Conservation (phyloP, 2,329 filamentous ascomycete genomes). For the Trichophyton schoenleinii region DNA sequence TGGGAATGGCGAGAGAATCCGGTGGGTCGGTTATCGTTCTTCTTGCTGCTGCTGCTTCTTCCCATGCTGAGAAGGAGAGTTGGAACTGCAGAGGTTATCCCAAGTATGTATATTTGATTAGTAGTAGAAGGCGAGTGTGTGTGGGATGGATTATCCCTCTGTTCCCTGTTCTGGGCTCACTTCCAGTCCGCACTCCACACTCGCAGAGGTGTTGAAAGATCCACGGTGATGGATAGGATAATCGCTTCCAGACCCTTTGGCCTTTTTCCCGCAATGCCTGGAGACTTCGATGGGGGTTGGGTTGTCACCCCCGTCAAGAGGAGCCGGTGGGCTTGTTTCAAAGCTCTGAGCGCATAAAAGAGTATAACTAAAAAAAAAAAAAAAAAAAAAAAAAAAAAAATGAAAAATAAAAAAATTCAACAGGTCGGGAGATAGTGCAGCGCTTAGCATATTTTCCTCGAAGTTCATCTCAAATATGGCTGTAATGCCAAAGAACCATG, state of each 20-base stretch:
- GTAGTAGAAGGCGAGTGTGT: neutral
- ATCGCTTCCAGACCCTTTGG: neutral
- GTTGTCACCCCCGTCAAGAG: neutral
- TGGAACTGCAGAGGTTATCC: too few species aligned
- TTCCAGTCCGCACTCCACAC: neutral
- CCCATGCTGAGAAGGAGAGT: too few species aligned
- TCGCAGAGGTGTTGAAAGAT: neutral
- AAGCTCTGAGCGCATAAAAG: slow-evolving; percentile 1
- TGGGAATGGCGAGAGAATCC: neutral
- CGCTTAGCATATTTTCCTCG: neutral
- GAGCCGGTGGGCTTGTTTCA: slow-evolving; percentile 2
- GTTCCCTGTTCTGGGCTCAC: neutral
- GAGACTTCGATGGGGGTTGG: neutral
- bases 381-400: too few species aligned
- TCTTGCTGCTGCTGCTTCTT: too few species aligned
- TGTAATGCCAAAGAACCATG: neutral
- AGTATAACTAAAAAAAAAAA: neutral
- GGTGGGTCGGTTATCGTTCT: neutral
- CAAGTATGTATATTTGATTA: neutral
- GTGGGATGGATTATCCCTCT: neutral
- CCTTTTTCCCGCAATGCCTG: neutral
- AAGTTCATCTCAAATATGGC: neutral
- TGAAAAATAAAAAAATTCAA: too few species aligned
- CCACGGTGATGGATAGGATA: neutral
- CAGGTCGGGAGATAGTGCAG: neutral